Percentiles rank a stretch among this genome's conserved stretches.
These are phyloP conservation scores for Eucalyptus polybractea DNA, from an alignment of 345 rosid species.

Conservation along the genomic window DNA sequence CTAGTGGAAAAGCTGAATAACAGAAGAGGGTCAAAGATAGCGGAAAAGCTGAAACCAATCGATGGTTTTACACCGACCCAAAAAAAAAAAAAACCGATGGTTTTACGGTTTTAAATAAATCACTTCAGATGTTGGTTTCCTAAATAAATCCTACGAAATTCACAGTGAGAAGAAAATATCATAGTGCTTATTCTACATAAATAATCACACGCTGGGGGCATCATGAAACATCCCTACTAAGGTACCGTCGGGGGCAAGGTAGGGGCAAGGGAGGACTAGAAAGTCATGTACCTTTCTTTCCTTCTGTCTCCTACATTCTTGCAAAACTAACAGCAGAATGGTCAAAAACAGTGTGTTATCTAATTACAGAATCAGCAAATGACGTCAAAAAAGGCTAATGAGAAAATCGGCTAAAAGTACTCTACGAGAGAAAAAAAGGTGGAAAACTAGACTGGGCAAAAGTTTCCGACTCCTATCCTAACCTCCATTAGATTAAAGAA, in stretches of 20 bases:
- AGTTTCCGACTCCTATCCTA: neutral
- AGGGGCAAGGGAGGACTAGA: neutral
- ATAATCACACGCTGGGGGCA: neutral
- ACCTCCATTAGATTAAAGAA: neutral
- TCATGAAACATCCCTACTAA: neutral
- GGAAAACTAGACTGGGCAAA: neutral
- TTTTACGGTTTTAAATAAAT: neutral
- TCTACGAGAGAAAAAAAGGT: neutral
- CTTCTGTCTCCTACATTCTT: neutral
- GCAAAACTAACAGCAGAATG: neutral
- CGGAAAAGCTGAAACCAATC: neutral
- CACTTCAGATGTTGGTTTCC: neutral
- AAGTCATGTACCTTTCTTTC: neutral
- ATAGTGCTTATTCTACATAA: neutral
- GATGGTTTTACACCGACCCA: neutral
- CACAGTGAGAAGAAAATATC: neutral
- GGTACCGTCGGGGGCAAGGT: neutral
- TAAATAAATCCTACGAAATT: neutral
- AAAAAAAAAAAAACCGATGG: neutral
- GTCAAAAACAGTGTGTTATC: neutral
- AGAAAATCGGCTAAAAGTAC: neutral
- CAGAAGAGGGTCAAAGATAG: neutral
- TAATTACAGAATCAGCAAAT: neutral
- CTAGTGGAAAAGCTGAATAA: neutral
- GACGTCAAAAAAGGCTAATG: neutral